Percentiles rank a stretch among this genome's conserved stretches.
These are phyloP conservation scores for Paracorniculantispora psalliotae DNA, from an alignment of 2,329 filamentous ascomycete genomes.

Conservation along the genomic window DNA sequence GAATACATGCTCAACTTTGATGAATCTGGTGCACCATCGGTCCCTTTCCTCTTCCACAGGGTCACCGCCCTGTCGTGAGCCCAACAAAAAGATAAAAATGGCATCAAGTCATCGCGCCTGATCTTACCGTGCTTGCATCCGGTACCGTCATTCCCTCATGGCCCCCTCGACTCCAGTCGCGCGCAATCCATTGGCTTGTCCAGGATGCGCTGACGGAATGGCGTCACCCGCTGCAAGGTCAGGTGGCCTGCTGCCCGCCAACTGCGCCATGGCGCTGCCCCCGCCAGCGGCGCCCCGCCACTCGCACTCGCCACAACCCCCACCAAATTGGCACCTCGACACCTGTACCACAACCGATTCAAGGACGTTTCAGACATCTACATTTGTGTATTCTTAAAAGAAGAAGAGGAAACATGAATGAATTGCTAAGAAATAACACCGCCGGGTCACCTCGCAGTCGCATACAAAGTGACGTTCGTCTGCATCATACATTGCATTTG, in stretches of 20 bases:
- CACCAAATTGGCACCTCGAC: no score
- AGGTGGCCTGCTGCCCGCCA: conserved; percentile 1
- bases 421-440: no score
- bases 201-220: conserved; percentile 2
- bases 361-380: no score
- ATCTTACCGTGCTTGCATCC: background rate
- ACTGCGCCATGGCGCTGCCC: background rate
- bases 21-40: background rate
- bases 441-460: no score
- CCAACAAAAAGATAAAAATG: background rate
- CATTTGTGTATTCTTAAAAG: no score
- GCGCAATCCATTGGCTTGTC: background rate
- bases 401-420: no score
- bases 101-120: background rate
- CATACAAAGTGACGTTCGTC: no score
- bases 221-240: conserved; percentile 7
- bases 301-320: background rate
- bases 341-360: no score
- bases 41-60: background rate
- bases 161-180: background rate
- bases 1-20: background rate
- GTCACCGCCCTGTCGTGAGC: background rate
- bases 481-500: no score
- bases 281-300: background rate
- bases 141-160: background rate